These are phyloP conservation scores for Daedaleopsis nitida DNA, from an alignment of 768 basidiomycete species.

Conservation along the genomic window DNA sequence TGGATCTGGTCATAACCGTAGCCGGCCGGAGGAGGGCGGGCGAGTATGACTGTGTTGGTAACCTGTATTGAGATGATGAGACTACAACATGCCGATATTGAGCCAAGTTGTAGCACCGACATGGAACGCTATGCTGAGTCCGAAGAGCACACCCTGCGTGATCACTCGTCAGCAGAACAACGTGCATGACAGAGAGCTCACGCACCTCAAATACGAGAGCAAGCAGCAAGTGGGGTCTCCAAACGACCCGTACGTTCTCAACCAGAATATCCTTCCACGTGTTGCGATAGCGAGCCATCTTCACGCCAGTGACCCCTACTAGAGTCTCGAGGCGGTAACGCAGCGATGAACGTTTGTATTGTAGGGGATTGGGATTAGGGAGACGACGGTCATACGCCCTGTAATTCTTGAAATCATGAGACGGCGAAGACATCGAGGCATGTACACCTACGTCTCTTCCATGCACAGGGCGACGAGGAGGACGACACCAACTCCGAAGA, in stretches of 20 bases:
- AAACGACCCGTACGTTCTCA: conserved; percentile 52
- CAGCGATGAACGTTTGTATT: conserved; percentile 42
- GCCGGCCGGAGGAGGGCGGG: conserved; percentile 51
- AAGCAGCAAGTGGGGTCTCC: conserved; percentile 61
- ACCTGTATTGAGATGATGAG: conserved; percentile 37
- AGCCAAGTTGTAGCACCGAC: conserved; percentile 29
- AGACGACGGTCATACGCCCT: conserved; percentile 65
- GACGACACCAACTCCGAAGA: conserved; percentile 57
- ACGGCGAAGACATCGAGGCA: not conserved
- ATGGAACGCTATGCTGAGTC: conserved; percentile 64
- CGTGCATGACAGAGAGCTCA: not conserved
- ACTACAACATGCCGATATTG: not conserved
- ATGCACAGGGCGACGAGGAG: conserved; percentile 57
- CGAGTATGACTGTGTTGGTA: conserved; percentile 66
- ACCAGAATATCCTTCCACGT: conserved; percentile 48
- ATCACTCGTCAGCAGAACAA: not conserved
- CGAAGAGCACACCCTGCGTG: conserved; percentile 53
- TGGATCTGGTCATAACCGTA: conserved; percentile 50
- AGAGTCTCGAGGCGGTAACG: conserved; percentile 58
- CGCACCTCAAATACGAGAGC: conserved; percentile 53
- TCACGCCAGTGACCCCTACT: conserved; percentile 59
- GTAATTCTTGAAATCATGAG: not conserved
- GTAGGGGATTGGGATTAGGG: conserved; percentile 40
- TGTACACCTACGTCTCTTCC: conserved; percentile 61
- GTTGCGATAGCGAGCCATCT: conserved; percentile 55